Evolutionary conservation across 192 early-diverging fungal genomes (phyloP).

Genomic region (Dissophora globulifera): DNA sequence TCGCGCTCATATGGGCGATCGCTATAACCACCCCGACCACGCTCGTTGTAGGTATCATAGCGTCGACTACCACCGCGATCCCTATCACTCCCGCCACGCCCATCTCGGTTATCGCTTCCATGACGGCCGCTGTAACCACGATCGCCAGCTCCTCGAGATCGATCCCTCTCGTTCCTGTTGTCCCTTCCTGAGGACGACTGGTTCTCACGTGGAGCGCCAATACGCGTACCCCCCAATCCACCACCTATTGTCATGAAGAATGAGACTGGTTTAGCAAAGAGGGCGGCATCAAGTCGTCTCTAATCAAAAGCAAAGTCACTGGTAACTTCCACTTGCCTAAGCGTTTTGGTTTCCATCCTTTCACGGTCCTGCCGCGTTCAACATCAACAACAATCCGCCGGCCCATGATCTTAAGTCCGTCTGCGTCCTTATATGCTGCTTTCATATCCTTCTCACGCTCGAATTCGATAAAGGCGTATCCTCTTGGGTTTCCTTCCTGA

Average conservation of each 20-base stretch:
- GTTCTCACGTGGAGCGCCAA: conserved; percentile 66
- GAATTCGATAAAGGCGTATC: conserved; percentile 97
- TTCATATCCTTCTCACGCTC: conserved; percentile 77
- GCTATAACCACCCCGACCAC: conserved; percentile 60
- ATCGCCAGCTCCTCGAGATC: conserved; percentile 33
- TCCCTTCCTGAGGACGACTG: conserved; percentile 64
- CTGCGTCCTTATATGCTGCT: conserved; percentile 86
- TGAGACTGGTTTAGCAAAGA: too few species aligned
- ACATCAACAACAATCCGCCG: conserved; percentile 93
- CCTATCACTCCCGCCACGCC: conserved; percentile 44
- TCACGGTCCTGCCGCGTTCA: conserved; percentile 95
- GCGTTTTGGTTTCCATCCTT: conserved; percentile 92
- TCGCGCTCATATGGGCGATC: conserved; percentile 49
- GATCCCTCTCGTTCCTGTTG: conserved; percentile 32
- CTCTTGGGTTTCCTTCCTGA: conserved; percentile 78
- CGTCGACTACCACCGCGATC: conserved; percentile 54
- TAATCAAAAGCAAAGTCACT: too few species aligned
- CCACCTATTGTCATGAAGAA: conserved; percentile 63
- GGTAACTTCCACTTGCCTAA: conserved; percentile 67
- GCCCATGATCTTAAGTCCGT: conserved; percentile 87
- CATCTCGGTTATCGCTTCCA: conserved; percentile 31
- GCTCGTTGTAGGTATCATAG: conserved; percentile 42
- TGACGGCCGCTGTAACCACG: conserved; percentile 18
- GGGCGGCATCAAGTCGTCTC: too few species aligned
- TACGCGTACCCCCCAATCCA: conserved; percentile 79